Evolutionary conservation across 768 basidiomycete species (phyloP).

Genomic region (Psilocybe cubensis): DNA sequence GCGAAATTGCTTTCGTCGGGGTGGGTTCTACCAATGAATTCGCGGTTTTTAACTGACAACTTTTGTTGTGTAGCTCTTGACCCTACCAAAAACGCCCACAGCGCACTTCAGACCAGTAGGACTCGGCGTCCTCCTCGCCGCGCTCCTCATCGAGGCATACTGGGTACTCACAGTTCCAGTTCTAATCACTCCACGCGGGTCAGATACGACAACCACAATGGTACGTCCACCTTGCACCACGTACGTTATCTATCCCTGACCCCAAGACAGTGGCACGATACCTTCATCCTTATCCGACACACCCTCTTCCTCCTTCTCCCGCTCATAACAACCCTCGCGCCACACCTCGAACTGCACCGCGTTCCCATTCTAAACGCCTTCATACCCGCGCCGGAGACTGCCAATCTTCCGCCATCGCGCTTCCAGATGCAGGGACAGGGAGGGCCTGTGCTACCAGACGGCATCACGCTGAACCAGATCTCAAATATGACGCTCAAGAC

Average conservation of each 20-base stretch:
- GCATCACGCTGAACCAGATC: slow-evolving; percentile 28
- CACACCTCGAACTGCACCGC: slow-evolving; percentile 34
- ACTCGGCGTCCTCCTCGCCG: slow-evolving; percentile 50
- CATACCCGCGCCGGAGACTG: slow-evolving; percentile 26
- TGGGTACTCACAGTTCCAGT: slow-evolving; percentile 51
- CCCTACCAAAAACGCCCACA: slow-evolving; percentile 27
- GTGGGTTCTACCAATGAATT: slow-evolving; percentile 22
- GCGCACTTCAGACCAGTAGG: slow-evolving; percentile 44
- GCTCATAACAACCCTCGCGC: slow-evolving; percentile 47
- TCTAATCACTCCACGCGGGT: slow-evolving; percentile 40
- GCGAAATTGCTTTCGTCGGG: slow-evolving; percentile 56
- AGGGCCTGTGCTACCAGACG: slow-evolving; percentile 17
- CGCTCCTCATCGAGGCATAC: slow-evolving; percentile 58
- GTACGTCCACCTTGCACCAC: slow-evolving; percentile 26
- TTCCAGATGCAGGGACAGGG: slow-evolving; percentile 22
- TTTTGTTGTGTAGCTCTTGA: slow-evolving; percentile 18
- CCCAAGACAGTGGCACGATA: slow-evolving; percentile 69
- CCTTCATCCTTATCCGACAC: slow-evolving; percentile 54
- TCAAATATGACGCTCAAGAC: slow-evolving; percentile 31
- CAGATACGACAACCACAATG: slow-evolving; percentile 39
- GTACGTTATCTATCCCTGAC: neutral
- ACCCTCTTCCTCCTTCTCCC: slow-evolving; percentile 63
- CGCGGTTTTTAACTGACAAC: neutral
- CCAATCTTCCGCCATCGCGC: slow-evolving; percentile 19
- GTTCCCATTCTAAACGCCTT: slow-evolving; percentile 30